Conservation (phyloP, 805 yeast species). For the Saccharomycopsis vini region DNA sequence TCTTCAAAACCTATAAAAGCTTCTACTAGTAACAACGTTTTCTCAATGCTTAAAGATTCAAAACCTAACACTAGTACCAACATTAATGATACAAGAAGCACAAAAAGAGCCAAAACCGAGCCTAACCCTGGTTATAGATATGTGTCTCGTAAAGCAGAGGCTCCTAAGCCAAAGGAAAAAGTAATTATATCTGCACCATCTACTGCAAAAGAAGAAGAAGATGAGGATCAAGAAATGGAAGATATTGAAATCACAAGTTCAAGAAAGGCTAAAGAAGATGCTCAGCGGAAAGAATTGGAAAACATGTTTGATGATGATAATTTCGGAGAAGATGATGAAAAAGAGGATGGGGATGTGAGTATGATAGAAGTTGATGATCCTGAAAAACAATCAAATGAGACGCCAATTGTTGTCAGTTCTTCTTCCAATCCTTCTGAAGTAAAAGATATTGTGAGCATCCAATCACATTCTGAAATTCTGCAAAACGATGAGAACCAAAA, state of each 20-base stretch:
- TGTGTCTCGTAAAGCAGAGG: conserved; percentile 12
- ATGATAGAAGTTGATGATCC: conserved; percentile 2
- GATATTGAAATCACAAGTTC: not conserved
- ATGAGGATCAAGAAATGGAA: conserved; percentile 7
- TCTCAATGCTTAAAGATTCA: not conserved
- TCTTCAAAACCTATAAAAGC: not conserved
- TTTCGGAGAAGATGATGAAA: conserved; percentile 5
- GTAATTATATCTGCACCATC: conserved; percentile 16
- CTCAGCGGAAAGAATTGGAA: conserved; percentile 12
- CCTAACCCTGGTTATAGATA: conserved; percentile 7
- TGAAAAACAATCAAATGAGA: conserved; percentile 2
- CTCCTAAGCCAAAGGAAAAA: conserved; percentile 6
- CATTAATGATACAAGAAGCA: not conserved
- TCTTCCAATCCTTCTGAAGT: conserved; percentile 3
- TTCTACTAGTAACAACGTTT: too few species aligned
- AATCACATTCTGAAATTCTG: conserved; percentile 2
- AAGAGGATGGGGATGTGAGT: conserved; percentile 2
- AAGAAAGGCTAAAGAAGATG: not conserved
- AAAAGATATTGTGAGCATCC: conserved; percentile 9
- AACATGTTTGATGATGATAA: conserved; percentile 19
- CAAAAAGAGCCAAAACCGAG: conserved; percentile 1
- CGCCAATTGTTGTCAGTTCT: conserved; percentile 12
- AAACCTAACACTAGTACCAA: not conserved
- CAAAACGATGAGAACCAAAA: too few species aligned
- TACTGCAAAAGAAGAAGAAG: conserved; percentile 1